phyloP scores from a whole-genome alignment of 371 early-diverging fungal genomes.

The Circinella umbellata region DNA sequence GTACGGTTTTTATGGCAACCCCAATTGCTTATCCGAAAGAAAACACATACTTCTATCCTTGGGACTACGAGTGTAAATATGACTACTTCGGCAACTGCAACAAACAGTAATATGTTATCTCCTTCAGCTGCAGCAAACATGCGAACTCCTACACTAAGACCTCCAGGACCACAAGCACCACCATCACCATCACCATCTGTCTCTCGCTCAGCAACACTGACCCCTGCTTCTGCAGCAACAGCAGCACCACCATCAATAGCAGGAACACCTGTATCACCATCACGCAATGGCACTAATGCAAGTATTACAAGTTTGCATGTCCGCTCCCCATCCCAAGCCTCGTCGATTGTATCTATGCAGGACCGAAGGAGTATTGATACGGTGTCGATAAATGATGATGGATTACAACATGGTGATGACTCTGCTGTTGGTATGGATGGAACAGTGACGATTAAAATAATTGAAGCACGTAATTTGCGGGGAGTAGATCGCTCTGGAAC shows the following conservation, averaged over 20 bases:
- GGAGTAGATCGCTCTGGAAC: slow-evolving; percentile 62
- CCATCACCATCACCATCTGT: neutral
- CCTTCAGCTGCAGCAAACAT: slow-evolving; percentile 13
- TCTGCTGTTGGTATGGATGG: slow-evolving; percentile 40
- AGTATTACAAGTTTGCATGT: neutral
- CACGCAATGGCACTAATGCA: slow-evolving; percentile 9
- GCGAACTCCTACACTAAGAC: slow-evolving; percentile 7
- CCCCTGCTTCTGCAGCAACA: neutral
- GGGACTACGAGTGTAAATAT: slow-evolving; percentile 11
- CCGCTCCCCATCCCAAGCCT: slow-evolving; percentile 10
- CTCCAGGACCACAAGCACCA: neutral
- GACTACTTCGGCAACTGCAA: slow-evolving; percentile 6
- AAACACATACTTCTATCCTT: slow-evolving; percentile 46
- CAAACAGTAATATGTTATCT: slow-evolving; percentile 7
- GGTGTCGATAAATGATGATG: slow-evolving; percentile 21
- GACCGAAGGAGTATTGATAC: slow-evolving; percentile 24
- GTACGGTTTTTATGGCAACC: slow-evolving; percentile 54
- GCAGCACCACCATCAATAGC: neutral
- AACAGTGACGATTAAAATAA: slow-evolving; percentile 48
- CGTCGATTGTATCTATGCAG: slow-evolving; percentile 6
- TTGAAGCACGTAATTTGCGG: slow-evolving; percentile 64
- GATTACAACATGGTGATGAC: slow-evolving; percentile 16
- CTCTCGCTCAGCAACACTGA: neutral
- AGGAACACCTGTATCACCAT: neutral
- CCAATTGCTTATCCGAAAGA: slow-evolving; percentile 42